Evolutionary conservation across 768 basidiomycete genomes (phyloP).

Genomic region (Crucibulum laeve): DNA sequence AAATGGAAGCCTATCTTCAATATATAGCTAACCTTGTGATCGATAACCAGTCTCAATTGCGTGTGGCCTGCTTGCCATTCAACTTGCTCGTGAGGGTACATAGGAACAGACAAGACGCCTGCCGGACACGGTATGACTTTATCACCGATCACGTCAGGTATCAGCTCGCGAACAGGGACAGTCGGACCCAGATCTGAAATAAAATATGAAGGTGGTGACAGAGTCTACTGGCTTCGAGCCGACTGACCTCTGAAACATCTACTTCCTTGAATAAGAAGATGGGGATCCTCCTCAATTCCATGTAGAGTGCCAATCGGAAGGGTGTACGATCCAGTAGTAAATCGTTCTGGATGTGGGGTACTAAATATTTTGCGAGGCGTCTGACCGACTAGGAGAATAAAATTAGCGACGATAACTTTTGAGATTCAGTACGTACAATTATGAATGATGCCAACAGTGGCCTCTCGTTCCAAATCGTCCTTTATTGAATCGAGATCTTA

Average conservation of each 20-base stretch:
- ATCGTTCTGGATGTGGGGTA: constrained; percentile 69
- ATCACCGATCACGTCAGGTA: constrained; percentile 54
- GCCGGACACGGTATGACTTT: constrained; percentile 58
- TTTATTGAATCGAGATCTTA: constrained; percentile 82
- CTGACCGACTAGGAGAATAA: constrained; percentile 65
- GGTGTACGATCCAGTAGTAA: constrained; percentile 65
- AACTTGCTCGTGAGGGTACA: constrained; percentile 61
- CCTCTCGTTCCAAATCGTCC: constrained; percentile 85
- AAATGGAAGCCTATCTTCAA: background rate
- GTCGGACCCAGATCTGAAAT: constrained; percentile 42
- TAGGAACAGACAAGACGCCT: constrained; percentile 54
- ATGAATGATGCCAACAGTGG: constrained; percentile 92
- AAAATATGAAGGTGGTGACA: constrained; percentile 1
- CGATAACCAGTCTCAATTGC: constrained; percentile 59
- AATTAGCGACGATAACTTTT: background rate
- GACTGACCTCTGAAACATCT: constrained; percentile 52
- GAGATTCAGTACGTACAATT: constrained; percentile 57
- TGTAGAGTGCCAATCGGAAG: constrained; percentile 68
- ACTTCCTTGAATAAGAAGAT: constrained; percentile 55
- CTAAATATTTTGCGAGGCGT: constrained; percentile 86
- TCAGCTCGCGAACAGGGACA: constrained; percentile 45
- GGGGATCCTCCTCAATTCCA: constrained; percentile 83
- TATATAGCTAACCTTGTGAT: constrained; percentile 46
- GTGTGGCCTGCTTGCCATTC: constrained; percentile 58
- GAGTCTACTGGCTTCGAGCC: background rate